Evolutionary conservation across 306 rosid genomes (phyloP).

Genomic region (Begonia loranthoides): DNA sequence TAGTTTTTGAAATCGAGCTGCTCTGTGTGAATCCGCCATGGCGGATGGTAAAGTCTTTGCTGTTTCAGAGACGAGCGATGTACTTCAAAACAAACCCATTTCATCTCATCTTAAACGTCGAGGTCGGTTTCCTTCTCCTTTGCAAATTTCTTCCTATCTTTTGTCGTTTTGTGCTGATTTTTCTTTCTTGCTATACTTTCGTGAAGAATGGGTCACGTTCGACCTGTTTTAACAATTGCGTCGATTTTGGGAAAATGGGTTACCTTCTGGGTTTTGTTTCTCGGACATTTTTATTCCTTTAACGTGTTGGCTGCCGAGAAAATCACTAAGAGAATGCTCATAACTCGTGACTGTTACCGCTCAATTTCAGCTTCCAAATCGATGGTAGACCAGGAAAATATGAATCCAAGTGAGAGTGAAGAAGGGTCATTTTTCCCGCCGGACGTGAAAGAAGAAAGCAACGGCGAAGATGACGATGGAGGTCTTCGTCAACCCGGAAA

Average conservation of each 20-base stretch:
- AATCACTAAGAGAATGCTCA: background rate
- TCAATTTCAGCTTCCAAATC: slow-evolving; percentile 47
- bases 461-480: slow-evolving; percentile 43
- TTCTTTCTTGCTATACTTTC: background rate
- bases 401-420: slow-evolving; percentile 15
- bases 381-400: slow-evolving; percentile 26
- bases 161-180: background rate
- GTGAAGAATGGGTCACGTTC: too few relatives aligned
- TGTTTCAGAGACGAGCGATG: background rate
- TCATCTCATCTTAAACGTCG: slow-evolving; percentile 32
- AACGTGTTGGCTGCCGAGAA: too few relatives aligned
- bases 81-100: background rate
- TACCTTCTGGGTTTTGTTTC: background rate
- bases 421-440: slow-evolving; percentile 35
- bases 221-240: background rate
- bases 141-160: background rate
- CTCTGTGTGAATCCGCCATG: background rate
- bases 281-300: background rate
- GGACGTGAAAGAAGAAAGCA: slow-evolving; percentile 34
- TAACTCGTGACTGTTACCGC: background rate
- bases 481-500: slow-evolving; percentile 47
- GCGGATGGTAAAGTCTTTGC: background rate
- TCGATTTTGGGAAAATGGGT: background rate
- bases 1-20: background rate
- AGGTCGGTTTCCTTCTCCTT: slow-evolving; percentile 32